Base-by-base conservation (phyloP, 768 basidiomycete species). In the Lepiota brunneoincarnata region DNA sequence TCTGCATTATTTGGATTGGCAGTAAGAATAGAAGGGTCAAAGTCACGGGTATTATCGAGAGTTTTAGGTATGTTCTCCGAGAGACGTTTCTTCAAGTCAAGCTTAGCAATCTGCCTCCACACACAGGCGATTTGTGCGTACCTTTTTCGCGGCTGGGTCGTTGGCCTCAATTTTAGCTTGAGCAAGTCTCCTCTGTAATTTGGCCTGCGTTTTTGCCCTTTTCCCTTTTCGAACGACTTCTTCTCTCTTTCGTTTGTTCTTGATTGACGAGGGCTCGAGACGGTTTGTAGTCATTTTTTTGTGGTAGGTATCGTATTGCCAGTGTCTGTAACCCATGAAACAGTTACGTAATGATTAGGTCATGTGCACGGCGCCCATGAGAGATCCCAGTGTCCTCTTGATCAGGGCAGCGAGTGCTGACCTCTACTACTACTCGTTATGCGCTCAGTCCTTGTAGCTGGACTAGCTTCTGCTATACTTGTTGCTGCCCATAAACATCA, bases 21-120 rank as follows among this genome's bases (percentile, higher is more conserved):
- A 23, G 83, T 83, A 36, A 83, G 67, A 64, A 83, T 76, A 35
- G 84, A 84, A 6, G 86, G 86, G 64, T 89, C 89, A 65, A 84
- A 89, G 68, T 95, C 88, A 57, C 95, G 84, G 56, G 85, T 89
- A 66, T 98, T 98, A 65, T 99, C 97, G 20, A 98, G 81, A 0
- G 97, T 99, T 41, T 81, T 81, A 0, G 95, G 95, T 9, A 95
- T 78, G 74, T 97, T 97, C 62, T 89, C 83, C 5, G 82, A 79
- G 20, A 91, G 72, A 53, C 94, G 84, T 84, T 86, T 87, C 93
- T 95, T 10, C 10, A 40, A 31, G 37, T 26, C 20, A 10, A 11
- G 23, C 12, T 59, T 28, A 21, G 24, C 59, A 10, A 51, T 14
- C 15, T 24, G 20, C 40, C 23, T 18, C 18, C 17, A 2, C 6